Conservation (phyloP, 2,329 filamentous ascomycete species). For the Aciculosporium take region DNA sequence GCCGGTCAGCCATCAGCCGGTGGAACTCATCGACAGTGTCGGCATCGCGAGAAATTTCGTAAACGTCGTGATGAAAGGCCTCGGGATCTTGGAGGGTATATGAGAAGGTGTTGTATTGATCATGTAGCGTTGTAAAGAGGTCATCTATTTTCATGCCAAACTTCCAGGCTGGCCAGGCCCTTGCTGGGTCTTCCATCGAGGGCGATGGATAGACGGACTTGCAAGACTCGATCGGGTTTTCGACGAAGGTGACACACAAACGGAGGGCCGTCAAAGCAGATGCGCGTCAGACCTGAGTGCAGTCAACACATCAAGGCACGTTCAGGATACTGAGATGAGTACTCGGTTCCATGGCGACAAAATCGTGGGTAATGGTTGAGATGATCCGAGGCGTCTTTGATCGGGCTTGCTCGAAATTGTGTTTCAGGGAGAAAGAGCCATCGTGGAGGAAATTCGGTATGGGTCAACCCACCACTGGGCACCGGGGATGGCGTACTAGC, state of each 20-base stretch:
- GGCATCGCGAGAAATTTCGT: constrained; percentile 39
- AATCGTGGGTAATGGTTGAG: neutral
- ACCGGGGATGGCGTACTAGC: constrained; percentile 9
- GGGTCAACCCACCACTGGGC: constrained; percentile 6
- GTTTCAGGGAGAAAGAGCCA: constrained; percentile 7
- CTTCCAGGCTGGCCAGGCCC: constrained; percentile 46
- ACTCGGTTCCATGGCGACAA: constrained; percentile 10
- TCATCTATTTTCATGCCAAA: constrained; percentile 47
- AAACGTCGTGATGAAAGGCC: constrained; percentile 48
- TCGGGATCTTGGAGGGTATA: constrained; percentile 43
- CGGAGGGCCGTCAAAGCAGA: constrained; percentile 1
- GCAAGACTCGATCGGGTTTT: neutral
- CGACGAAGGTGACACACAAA: neutral
- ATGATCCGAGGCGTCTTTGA: constrained; percentile 1
- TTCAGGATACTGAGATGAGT: constrained; percentile 5
- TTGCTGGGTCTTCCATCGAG: constrained; percentile 39
- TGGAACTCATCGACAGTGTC: constrained; percentile 39
- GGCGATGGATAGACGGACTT: constrained; percentile 4
- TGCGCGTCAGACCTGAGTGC: constrained; percentile 1
- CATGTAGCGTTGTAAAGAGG: constrained; percentile 42
- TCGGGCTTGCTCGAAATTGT: constrained; percentile 6
- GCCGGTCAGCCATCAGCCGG: constrained; percentile 36
- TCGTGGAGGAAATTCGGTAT: neutral
- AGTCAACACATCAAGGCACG: constrained; percentile 5
- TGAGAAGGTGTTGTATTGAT: constrained; percentile 45